These are phyloP conservation scores for Aspergillaceae sp. DNA, from an alignment of 2,329 filamentous ascomycete species.

Conservation along the genomic window DNA sequence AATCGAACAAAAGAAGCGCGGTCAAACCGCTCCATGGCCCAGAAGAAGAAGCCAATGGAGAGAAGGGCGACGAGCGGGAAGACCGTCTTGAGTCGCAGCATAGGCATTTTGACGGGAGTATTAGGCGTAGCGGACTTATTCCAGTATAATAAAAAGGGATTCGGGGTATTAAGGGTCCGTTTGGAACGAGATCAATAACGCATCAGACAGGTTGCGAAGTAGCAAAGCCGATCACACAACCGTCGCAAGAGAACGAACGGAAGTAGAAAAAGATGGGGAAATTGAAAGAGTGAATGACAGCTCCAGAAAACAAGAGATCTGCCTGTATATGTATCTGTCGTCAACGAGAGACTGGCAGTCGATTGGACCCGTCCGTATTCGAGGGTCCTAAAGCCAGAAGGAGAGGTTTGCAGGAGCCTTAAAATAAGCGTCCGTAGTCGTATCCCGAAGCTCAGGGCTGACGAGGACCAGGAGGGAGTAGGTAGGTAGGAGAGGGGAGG, in stretches of 20 bases:
- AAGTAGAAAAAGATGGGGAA: neutral
- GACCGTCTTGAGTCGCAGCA: constrained; percentile 31
- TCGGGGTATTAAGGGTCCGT: constrained; percentile 2
- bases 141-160: constrained; percentile 20
- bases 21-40: constrained; percentile 33
- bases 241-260: neutral
- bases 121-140: constrained; percentile 13
- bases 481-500: constrained; percentile 4
- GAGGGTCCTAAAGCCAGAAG: constrained; percentile 6
- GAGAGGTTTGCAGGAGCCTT: neutral
- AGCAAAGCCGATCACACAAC: constrained; percentile 1
- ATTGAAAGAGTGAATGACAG: constrained; percentile 15
- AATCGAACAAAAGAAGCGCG: constrained; percentile 28
- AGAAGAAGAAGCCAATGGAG: constrained; percentile 34
- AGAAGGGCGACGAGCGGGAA: constrained; percentile 32
- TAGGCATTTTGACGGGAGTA: constrained; percentile 29
- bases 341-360: constrained; percentile 30
- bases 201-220: constrained; percentile 2
- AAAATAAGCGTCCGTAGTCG: neutral
- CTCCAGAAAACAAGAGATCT: constrained; percentile 1
- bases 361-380: constrained; percentile 20
- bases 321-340: constrained; percentile 5
- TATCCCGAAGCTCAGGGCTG: constrained; percentile 8
- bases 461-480: constrained; percentile 2
- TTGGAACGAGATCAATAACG: constrained; percentile 5